Evolutionary conservation across 2,329 filamentous ascomycete genomes (phyloP), one percentile per base, ranked within the genome.

Genomic region (Diaporthe batatas): DNA sequence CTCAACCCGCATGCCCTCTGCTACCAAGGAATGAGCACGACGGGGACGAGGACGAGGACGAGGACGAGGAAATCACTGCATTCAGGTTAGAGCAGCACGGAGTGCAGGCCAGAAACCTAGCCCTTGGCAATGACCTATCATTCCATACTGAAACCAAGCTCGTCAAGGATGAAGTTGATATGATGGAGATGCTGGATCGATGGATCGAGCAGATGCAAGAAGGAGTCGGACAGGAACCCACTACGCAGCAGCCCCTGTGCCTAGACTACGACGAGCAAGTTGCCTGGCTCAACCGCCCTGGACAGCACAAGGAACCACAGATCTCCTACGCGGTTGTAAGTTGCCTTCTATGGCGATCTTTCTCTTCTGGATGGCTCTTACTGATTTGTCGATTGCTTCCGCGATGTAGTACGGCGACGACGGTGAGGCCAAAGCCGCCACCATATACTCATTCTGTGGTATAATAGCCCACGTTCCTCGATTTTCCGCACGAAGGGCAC

Each of bases 151-250:
- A 3, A 29, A 2, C 0, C 23, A 5, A 8, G 1, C n/a, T 42
- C 10, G 6, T 62, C 8, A 23, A 47, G 1, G 16, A 2, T 7
- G 25, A 47, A 1, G 7, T 0, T 4, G 23, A 8, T 0, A 32
- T 62, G 58, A 3, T 1, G 0, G 0, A 4, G 3, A 1, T 47
- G 12, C 12, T 62, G 39, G 5, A 62, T 21, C 1, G 16, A 1
- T 62, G 58, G 58, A 32, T n/a, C 3, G 2, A 18, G 16, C 12
- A 10, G 25, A 14, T 21, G 32, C 23, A 36, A 44, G 4, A 7
- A 1, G 1, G 21, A n/a, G n/a, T n/a, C n/a, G n/a, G n/a, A 6
- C 23, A n/a, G 6, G 18, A 29, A 16, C 6, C 7, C 57, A n/a
- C n/a, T 3, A 11, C 58, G 4, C 7, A 42, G 36, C 57, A 59